Evolutionary conservation across 139 green algal genomes (phyloP).

Genomic region (Closterium sp.): DNA sequence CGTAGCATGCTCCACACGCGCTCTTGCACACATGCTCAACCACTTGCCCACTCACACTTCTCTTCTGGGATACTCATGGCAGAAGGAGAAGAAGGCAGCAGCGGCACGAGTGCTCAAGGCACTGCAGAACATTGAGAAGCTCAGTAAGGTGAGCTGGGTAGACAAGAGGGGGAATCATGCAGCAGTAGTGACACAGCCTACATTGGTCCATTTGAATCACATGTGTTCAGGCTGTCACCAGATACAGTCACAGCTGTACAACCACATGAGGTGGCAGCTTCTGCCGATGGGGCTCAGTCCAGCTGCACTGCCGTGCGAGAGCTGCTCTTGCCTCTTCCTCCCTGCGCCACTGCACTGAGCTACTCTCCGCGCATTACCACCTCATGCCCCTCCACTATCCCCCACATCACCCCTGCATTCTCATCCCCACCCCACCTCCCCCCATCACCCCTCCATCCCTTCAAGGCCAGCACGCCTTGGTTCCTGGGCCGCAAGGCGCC

Average conservation of each 20-base stretch:
- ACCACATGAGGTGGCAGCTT: neutral
- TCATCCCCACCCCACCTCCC: neutral
- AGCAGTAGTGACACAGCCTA: neutral
- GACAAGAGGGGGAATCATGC: neutral
- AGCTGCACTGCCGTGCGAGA: neutral
- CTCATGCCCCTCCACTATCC: neutral
- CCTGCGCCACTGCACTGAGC: too few species aligned
- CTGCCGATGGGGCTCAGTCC: too few species aligned
- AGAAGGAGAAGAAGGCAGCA: conserved; percentile 32
- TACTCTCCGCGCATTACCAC: too few species aligned
- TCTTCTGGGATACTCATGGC: neutral
- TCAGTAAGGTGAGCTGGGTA: conserved; percentile 14
- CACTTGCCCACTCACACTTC: neutral
- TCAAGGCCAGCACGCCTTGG: too few species aligned
- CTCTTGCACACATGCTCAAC: neutral
- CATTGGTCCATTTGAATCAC: neutral
- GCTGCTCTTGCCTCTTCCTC: too few species aligned
- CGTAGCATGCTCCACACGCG: neutral
- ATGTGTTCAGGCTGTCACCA: neutral
- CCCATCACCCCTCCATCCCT: neutral
- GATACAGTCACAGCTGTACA: too few species aligned
- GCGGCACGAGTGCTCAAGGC: neutral
- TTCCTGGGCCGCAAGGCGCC: too few species aligned
- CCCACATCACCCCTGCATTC: neutral
- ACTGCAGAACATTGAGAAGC: conserved; percentile 29